Evolutionary conservation across 2,329 filamentous ascomycete species (phyloP), one percentile per base, ranked within the genome.

Genomic region (Didymella glomerata): DNA sequence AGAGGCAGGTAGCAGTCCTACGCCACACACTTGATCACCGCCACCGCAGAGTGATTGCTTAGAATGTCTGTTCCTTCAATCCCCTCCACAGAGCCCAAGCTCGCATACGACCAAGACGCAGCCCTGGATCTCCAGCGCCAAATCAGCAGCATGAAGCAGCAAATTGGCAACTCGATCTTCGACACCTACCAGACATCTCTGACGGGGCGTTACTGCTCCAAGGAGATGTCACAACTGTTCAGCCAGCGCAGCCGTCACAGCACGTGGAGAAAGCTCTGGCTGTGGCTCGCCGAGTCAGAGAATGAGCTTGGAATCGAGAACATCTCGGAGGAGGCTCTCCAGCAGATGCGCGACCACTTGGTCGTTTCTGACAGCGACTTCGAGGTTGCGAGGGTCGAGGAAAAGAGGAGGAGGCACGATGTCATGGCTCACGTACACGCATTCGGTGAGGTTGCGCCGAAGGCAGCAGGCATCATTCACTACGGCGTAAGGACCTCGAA

Each of bases 261-360:
- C 41, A 92, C 88, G 54, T 96, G 92, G 92, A 87, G 93, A 64
- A 85, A 91, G 75, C 86, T 97, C 18, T 97, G 93, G 93, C 81
- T 94, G 44, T 88, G 85, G 79, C 89, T 97, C 11, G 93, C 93
- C 24, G 89, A 96, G 82, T 83, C 85, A 10, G 90, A 97, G 82
- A 88, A 88, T 76, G 90, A 93, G 77, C 85, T 96, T 2, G 92
- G 92, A 2, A 85, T 96, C 46, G 81, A 85, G 9, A 65, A 45
- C 3, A 93, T 97, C 73, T 88, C 86, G 14, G 85, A 86, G n/a
- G 84, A 93, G 40, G 82, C 81, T 1, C 76, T 83, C 53, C 62
- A 73, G 55, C 79, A 83, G 71, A 79, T 84, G 76, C 77, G 78
- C 59, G 73, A 74, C 42, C 75, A 82, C 62, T 68, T 79, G 57